Evolutionary conservation across 768 basidiomycete genomes (phyloP), one percentile per base, ranked within the genome.

Genomic region (Leucocoprinus birnbaumii): DNA sequence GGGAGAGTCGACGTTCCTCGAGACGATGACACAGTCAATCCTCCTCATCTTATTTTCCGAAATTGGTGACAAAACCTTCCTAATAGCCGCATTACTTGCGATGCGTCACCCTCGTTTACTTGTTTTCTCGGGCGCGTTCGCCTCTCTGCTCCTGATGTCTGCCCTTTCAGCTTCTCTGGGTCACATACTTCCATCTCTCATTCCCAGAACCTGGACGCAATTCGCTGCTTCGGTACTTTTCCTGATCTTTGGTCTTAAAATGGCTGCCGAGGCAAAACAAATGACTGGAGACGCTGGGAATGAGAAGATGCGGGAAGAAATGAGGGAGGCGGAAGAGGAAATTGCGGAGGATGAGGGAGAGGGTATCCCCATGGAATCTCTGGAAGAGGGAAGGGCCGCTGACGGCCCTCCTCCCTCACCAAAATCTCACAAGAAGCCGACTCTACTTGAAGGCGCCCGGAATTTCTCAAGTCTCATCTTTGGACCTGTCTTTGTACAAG

Each of bases 61-160:
- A 76, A 88, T 95, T 41, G 96, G 96, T 21, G 96, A 98, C 84
- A 97, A 98, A 69, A 98, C 96, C 0, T 87, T 96, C 47, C 93
- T 95, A 48, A 93, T 95, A 48, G 76, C 80, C 24, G 81, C 81
- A 73, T 92, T 86, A 65, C 89, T 83, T 63, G 94, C 95, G 10
- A 94, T 94, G 85, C 87, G 93, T 6, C 94, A 97, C 67, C 87
- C 94, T 1, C 86, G 95, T 19, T 61, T 87, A 42, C 71, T 85
- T 54, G 94, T 99, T 56, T 98, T 98, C 66, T 76, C 77, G 0
- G 97, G 95, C 27, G 95, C 97, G 1, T 87, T 98, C 61, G 79
- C 82, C 14, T 93, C 94, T 7, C 82, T 99, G 43, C 78, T 89
- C 51, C 71, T 97, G 68, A 99, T 99, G 97, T 94, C 92, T 47